Evolutionary conservation across 2,329 filamentous ascomycete species (phyloP), one percentile per base, ranked within the genome.

Genomic region (Paracamarosporium sp.): DNA sequence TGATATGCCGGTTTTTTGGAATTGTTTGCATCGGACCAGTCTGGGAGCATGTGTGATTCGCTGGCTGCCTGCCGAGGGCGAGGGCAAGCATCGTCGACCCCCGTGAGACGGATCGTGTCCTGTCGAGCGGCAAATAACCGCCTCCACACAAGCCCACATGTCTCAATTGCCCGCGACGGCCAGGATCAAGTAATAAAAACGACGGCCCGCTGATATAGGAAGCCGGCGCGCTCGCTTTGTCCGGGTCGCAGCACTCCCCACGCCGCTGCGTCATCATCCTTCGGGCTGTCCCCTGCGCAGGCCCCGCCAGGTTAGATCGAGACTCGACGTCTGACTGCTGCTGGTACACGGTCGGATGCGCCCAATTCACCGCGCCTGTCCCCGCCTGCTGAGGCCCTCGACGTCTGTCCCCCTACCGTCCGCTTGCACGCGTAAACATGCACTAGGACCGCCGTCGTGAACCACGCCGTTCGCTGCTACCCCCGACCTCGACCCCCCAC

Each of bases 251-350:
- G 9, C 54, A 59, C 58, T 61, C 62, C 65, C 63, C 64, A 67
- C 65, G 65, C 54, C 30, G 52, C 57, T 68, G 66, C 67, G 67
- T 69, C 67, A 69, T 67, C 58, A 56, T 53, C 25, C 47, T 28
- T 25, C 33, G 8, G 7, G 3, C 17, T 24, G 35, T 30, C 11
- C 35, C 48, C 48, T 41, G 48, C 36, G 27, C 33, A 38, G 25
- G 30, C 48, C 44, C 44, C 31, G 52, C 47, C 57, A 56, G 55
- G 35, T 50, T 51, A 44, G 35, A 51, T 30, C 40, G 55, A 59
- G 56, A 61, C 62, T 41, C 27, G 35, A 41, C 48, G 48, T 46
- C 48, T 51, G 48, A 41, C 48, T 43, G 48, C 48, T 50, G 35
- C 47, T 38, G 22, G n/a, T 43, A 25, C 48, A 43, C 43, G 48